These are phyloP conservation scores for Rhizopogon roseolus DNA, from an alignment of 768 basidiomycete genomes.

Conservation along the genomic window DNA sequence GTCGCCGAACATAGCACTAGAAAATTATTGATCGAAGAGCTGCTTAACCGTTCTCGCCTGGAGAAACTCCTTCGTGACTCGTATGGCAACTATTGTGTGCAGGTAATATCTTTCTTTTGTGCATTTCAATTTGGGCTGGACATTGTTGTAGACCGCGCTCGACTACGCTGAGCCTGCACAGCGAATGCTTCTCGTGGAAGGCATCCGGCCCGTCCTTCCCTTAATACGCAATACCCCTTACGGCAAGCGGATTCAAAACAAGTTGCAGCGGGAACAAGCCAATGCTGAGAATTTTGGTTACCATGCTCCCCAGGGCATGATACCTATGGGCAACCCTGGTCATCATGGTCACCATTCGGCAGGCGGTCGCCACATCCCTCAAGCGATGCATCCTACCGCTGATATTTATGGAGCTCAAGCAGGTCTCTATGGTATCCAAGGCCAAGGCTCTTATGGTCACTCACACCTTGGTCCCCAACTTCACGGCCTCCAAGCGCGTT, in stretches of 20 bases:
- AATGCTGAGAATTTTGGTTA: slow-evolving; percentile 57
- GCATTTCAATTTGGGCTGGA: slow-evolving; percentile 12
- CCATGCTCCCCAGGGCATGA: slow-evolving; percentile 55
- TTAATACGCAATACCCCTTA: slow-evolving; percentile 99
- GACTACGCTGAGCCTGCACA: slow-evolving; percentile 97
- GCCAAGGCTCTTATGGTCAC: slow-evolving; percentile 55
- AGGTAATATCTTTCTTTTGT: slow-evolving; percentile 40
- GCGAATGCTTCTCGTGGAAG: slow-evolving; percentile 89
- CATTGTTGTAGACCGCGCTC: slow-evolving; percentile 70
- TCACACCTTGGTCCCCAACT: slow-evolving; percentile 49
- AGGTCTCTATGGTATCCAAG: slow-evolving; percentile 56
- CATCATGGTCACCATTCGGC: slow-evolving; percentile 30
- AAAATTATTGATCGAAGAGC: slow-evolving; percentile 91
- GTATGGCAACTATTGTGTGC: slow-evolving; percentile 94
- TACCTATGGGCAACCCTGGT: slow-evolving; percentile 51
- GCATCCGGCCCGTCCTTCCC: slow-evolving; percentile 96
- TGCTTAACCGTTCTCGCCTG: slow-evolving; percentile 88
- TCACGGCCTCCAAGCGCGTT: slow-evolving; percentile 61
- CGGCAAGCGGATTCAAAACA: slow-evolving; percentile 98
- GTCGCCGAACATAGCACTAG: slow-evolving; percentile 95
- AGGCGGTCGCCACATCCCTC: slow-evolving; percentile 53
- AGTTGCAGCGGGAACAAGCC: slow-evolving; percentile 91
- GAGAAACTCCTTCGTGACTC: slow-evolving; percentile 96
- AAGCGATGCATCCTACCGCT: slow-evolving; percentile 43
- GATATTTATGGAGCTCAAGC: slow-evolving; percentile 66